Percentiles rank a stretch among this genome's conserved stretches.
Conservation (phyloP, 2,329 filamentous ascomycete species). For the Diaporthe sp. region DNA sequence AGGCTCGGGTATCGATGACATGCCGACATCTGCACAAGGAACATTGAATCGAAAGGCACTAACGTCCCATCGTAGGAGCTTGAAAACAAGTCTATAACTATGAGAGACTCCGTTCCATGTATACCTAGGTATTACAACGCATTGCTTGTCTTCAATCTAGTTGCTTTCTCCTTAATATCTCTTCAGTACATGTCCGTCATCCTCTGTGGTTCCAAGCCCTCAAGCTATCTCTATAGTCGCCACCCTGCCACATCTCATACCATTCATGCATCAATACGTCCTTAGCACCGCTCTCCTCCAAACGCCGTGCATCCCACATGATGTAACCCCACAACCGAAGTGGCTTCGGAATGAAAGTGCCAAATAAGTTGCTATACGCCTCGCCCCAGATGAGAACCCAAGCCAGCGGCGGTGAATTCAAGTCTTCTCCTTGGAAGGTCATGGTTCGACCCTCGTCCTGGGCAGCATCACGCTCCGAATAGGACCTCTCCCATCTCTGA, state of each 20-base stretch:
- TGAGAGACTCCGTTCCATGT: neutral
- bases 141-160: neutral
- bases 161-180: neutral
- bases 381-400: slow-evolving; percentile 44
- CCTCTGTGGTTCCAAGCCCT: slow-evolving; percentile 24
- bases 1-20: neutral
- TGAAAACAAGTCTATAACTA: neutral
- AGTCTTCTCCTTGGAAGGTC: slow-evolving; percentile 39
- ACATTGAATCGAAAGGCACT: neutral
- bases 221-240: slow-evolving; percentile 34
- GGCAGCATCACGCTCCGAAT: slow-evolving; percentile 12
- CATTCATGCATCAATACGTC: slow-evolving; percentile 31
- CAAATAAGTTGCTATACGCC: slow-evolving; percentile 44
- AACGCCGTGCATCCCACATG: slow-evolving; percentile 44
- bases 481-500: slow-evolving; percentile 5
- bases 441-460: slow-evolving; percentile 27
- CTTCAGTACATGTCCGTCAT: neutral
- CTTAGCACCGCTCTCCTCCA: slow-evolving; percentile 18
- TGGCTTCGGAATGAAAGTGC: slow-evolving; percentile 38
- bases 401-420: slow-evolving; percentile 42
- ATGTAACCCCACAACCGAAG: slow-evolving; percentile 43
- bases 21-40: too few relatives aligned
- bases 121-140: neutral
- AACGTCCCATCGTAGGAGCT: neutral
- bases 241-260: slow-evolving; percentile 34